Evolutionary conservation across 768 basidiomycete species (phyloP), one percentile per base, ranked within the genome.

Genomic region (Clitopilus passeckerianus): DNA sequence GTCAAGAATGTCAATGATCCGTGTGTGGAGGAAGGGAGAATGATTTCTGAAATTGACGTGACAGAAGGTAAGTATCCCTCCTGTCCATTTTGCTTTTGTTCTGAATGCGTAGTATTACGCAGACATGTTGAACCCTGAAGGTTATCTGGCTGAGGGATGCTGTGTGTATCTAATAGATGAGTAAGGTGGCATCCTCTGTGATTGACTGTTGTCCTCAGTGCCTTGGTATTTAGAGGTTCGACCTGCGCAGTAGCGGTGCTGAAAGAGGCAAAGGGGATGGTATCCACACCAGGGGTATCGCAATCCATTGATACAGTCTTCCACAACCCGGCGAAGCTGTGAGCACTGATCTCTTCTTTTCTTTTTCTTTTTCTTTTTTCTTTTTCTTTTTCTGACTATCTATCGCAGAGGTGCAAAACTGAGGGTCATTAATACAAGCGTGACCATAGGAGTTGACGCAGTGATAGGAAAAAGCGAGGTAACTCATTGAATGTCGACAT

Each of bases 291-390:
- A 0, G 76, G 76, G 7, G 78, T 82, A 23, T 81, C 81, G 1
- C 78, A 78, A 56, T 72, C 65, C 1, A 78, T 84, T 63, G 76
- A 82, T 57, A 68, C 72, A 1, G 61, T 75, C n/a, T 83, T 76
- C 61, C 80, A 84, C 62, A 69, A 75, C 4, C 70, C 74, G 1
- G 80, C 77, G 0, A 59, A 66, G 18, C 57, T 70, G 83, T 75
- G 63, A 50, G 77, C 33, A 14, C 52, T 27, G 10, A 7, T 18
- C 14, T n/a, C n/a, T n/a, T n/a, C n/a, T n/a, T n/a, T 34, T 14
- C 15, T 23, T 5, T 24, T 34, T 14, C 33, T 55, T 18, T 55
- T 6, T 16, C 53, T 53, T n/a, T n/a, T n/a, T 34, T 14, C 15
- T 23, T 5, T 24, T 34, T 14, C 33, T 55, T 18, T 55, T 6